Conservation (phyloP, 2,329 filamentous ascomycete species). For the Chaetomiaceae sp. region DNA sequence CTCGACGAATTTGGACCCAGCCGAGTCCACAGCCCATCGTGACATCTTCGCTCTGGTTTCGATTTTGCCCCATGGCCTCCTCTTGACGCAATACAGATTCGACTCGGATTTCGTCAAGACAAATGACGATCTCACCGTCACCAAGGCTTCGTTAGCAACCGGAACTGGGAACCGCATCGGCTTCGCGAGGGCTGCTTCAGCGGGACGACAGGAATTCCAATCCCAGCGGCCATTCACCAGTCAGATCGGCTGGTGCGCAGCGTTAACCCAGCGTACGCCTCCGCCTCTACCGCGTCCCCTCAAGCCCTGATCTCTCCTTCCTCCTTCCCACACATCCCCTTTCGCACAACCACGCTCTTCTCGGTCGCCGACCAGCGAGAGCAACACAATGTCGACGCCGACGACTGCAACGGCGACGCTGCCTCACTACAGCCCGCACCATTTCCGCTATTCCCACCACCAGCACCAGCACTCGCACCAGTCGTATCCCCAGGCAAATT, state of each 20-base stretch:
- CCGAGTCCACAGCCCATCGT: not conserved
- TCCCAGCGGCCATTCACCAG: constrained; percentile 13
- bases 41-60: constrained; percentile 1
- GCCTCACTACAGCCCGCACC: constrained; percentile 62
- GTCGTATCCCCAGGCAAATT: constrained; percentile 45
- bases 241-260: constrained; percentile 16
- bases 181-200: not conserved
- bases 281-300: not conserved
- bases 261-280: constrained; percentile 7
- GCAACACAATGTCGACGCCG: constrained; percentile 67
- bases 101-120: not conserved
- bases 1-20: not conserved
- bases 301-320: not conserved
- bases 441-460: constrained; percentile 56
- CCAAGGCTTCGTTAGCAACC: not conserved
- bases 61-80: not conserved
- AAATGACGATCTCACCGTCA: constrained; percentile 1
- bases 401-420: constrained; percentile 71
- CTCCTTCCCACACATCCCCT: not conserved
- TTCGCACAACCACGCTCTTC: constrained; percentile 14
- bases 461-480: constrained; percentile 44
- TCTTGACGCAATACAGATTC: not conserved
- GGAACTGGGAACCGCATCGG: not conserved
- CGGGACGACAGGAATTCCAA: constrained; percentile 9
- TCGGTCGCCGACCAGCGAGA: constrained; percentile 13